Evolutionary conservation across 306 rosid species (phyloP).

Genomic region (Inga oerstediana): DNA sequence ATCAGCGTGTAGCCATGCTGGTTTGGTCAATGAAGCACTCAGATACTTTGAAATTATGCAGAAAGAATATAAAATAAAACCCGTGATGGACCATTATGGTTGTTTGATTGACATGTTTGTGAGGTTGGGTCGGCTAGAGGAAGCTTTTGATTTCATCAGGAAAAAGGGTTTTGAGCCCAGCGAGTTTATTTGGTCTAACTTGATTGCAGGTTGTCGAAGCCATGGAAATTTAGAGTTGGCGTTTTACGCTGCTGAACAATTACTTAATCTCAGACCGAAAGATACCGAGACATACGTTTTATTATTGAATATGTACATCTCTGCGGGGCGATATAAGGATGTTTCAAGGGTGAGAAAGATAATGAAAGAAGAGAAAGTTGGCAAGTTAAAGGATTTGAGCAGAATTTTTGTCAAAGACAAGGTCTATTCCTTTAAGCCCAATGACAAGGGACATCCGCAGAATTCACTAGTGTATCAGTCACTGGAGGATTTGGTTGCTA

Average conservation of each 20-base stretch:
- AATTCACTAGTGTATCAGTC: slow-evolving; percentile 43
- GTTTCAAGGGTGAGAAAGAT: slow-evolving; percentile 67
- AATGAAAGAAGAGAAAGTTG: slow-evolving; percentile 73
- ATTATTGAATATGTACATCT: slow-evolving; percentile 62
- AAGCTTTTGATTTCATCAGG: slow-evolving; percentile 68
- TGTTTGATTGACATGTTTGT: slow-evolving; percentile 80
- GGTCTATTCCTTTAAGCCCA: slow-evolving; percentile 72
- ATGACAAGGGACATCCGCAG: slow-evolving; percentile 52
- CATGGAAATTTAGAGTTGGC: slow-evolving; percentile 72
- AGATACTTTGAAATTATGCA: slow-evolving; percentile 76
- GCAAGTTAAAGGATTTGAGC: slow-evolving; percentile 78
- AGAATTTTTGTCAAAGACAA: slow-evolving; percentile 79
- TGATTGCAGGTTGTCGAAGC: slow-evolving; percentile 72
- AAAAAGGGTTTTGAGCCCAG: slow-evolving; percentile 69
- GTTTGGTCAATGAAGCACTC: slow-evolving; percentile 76
- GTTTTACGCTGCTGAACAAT: slow-evolving; percentile 68
- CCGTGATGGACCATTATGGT: slow-evolving; percentile 84
- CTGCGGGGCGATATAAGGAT: slow-evolving; percentile 63
- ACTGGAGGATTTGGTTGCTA: slow-evolving; percentile 55
- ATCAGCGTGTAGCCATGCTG: slow-evolving; percentile 84
- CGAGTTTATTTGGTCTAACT: slow-evolving; percentile 74
- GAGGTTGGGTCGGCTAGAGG: slow-evolving; percentile 64
- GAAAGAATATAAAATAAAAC: slow-evolving; percentile 72
- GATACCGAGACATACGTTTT: slow-evolving; percentile 58
- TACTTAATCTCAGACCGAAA: slow-evolving; percentile 77